phyloP scores from a whole-genome alignment of 768 basidiomycete genomes.

The Brasilioporus rufonigricans region DNA sequence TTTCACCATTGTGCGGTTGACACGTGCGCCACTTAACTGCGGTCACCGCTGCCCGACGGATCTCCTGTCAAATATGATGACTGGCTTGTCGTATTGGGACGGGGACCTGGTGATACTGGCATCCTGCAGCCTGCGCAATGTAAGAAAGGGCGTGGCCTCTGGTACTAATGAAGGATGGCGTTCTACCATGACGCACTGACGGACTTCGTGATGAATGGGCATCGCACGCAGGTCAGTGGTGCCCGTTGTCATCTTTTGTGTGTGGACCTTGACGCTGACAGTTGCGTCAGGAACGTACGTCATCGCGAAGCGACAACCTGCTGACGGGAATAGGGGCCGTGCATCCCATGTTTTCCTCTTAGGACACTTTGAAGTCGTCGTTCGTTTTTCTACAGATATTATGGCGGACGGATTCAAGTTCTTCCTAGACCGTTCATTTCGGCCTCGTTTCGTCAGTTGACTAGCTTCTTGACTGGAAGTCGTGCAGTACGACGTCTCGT shows the following conservation, averaged over 20 bases:
- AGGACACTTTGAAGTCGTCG: not conserved
- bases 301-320: not conserved
- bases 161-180: too few species aligned
- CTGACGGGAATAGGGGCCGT: not conserved
- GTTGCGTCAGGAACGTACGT: not conserved
- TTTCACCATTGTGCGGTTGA: not conserved
- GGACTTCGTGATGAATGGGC: not conserved
- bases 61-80: not conserved
- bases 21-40: not conserved
- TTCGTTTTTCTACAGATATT: not conserved
- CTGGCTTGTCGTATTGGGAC: not conserved
- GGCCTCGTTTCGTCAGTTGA: too few species aligned
- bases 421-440: too few species aligned
- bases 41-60: not conserved
- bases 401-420: too few species aligned
- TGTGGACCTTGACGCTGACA: not conserved
- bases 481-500: too few species aligned
- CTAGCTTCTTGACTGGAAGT: too few species aligned
- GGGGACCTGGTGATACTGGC: too few species aligned
- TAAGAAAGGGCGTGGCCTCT: too few species aligned
- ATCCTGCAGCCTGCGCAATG: too few species aligned
- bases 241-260: not conserved
- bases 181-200: not conserved
- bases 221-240: constrained; percentile 14
- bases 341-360: not conserved